Base-by-base conservation (phyloP, 1,139 yeast species). In the Diutina catenulata region DNA sequence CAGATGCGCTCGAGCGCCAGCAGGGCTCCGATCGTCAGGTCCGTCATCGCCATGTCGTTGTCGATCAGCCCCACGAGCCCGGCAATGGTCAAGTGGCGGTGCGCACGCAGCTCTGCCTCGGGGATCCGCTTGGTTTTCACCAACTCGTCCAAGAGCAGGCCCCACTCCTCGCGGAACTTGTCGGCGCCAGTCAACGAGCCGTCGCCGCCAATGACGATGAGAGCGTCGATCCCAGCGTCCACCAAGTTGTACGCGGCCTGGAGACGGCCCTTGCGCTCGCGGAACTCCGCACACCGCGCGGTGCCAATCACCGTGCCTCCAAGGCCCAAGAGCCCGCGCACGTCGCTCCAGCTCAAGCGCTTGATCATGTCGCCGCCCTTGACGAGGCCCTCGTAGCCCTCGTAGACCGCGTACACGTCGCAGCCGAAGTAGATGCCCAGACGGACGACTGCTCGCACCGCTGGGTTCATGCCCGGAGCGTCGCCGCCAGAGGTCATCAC, bases 111-210 rank as follows among this genome's bases (percentile, higher is more conserved):
- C 56, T 80, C 75, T 27, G 70, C 76, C 22, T 57, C 43, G 10
- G 88, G 62, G 43, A 88, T 69, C 46, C 63, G 65, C 4, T 71
- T 69, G 6, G 59, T 67, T 2, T 62, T 62, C 33, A 70, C 64
- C 46, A 91, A 70, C 57, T 91, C 96, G 27, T 70, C 59, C 38
- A 88, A 64, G 48, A 91, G 71, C 14, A 82, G 70, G 4, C 95
- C 95, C 98, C 98, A 91, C 60, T 91, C 97, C 25, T 76, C 60
- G 56, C 98, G 76, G 66, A 91, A 87, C 44, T 82, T 65, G 56
- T 91, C 97, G 11, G 98, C 98, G 49, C 98, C 98, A 1, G 98
- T 91, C 47, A 91, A 68, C 0, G 97, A 87, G 40, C 98, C 98
- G 55, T 91, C 98, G 62, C 98, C 98, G 52, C 98, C 98, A 62